Evolutionary conservation across 169 alveolate genomes (phyloP).

Genomic region (Plasmodium inui): DNA sequence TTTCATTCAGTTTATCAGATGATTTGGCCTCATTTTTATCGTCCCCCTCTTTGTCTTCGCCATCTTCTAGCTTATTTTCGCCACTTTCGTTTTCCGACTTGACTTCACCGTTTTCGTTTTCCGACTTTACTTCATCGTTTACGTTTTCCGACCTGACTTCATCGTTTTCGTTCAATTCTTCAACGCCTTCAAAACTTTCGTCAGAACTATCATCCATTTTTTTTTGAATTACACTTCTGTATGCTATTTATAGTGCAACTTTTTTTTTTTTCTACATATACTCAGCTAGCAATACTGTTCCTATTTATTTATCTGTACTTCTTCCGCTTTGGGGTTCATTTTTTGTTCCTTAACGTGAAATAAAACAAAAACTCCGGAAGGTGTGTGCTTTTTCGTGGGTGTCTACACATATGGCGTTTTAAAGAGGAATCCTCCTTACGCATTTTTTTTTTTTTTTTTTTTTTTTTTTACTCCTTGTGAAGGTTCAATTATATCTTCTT

Average conservation of each 20-base stretch:
- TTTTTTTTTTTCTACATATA: neutral
- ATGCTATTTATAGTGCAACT: neutral
- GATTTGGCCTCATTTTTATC: neutral
- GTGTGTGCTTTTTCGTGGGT: neutral
- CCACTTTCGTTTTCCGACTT: neutral
- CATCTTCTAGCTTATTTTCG: slow-evolving; percentile 7
- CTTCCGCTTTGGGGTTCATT: neutral
- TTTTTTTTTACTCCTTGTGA: neutral
- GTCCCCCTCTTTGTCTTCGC: neutral
- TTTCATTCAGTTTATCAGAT: neutral
- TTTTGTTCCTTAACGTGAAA: neutral
- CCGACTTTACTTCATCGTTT: neutral
- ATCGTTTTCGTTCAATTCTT: neutral
- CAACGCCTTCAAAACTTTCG: slow-evolving; percentile 14
- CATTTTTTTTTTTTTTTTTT: neutral
- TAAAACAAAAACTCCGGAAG: neutral
- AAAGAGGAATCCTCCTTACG: neutral
- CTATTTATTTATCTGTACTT: neutral
- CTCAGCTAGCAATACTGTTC: neutral
- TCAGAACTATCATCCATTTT: slow-evolving; percentile 32
- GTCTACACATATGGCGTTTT: slow-evolving; percentile 10
- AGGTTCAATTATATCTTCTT: neutral
- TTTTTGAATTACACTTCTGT: neutral
- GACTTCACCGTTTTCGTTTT: neutral
- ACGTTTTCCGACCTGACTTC: neutral